Evolutionary conservation across 2,329 filamentous ascomycete species (phyloP).

Genomic region (Fusarium poae): DNA sequence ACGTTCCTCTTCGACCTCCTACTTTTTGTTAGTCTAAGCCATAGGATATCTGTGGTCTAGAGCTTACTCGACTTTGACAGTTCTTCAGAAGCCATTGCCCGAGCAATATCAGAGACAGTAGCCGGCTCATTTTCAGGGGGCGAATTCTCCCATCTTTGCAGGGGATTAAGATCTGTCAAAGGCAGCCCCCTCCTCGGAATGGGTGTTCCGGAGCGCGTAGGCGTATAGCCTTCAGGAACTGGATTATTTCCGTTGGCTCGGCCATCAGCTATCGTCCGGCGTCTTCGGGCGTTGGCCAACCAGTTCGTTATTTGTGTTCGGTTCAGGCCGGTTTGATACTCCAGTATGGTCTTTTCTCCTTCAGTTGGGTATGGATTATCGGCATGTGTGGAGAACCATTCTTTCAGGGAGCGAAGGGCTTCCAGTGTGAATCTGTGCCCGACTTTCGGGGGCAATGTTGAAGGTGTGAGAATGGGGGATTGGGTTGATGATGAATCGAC

Average conservation of each 20-base stretch:
- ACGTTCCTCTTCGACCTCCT: constrained; percentile 31
- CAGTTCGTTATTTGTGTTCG: constrained; percentile 87
- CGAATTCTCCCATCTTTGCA: constrained; percentile 53
- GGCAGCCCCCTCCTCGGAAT: constrained; percentile 52
- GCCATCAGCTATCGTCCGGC: constrained; percentile 71
- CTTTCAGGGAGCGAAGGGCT: constrained; percentile 69
- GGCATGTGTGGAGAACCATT: constrained; percentile 81
- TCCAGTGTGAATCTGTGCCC: constrained; percentile 35
- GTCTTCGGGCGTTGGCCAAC: constrained; percentile 85
- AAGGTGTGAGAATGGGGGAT: neutral
- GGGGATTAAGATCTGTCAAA: constrained; percentile 40
- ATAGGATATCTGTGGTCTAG: constrained; percentile 54
- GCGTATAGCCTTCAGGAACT: constrained; percentile 33
- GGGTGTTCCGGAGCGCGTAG: constrained; percentile 67
- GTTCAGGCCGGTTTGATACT: constrained; percentile 79
- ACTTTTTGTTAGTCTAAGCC: constrained; percentile 52
- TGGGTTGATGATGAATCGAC: neutral
- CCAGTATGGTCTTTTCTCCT: constrained; percentile 80
- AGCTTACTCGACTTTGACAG: constrained; percentile 14
- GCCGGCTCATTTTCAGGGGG: constrained; percentile 53
- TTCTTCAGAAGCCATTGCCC: constrained; percentile 44
- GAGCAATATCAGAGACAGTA: constrained; percentile 49
- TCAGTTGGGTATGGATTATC: constrained; percentile 87
- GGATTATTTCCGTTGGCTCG: neutral
- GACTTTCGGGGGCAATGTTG: constrained; percentile 23